Evolutionary conservation across 192 early-diverging fungal genomes (phyloP).

Genomic region (Phlyctochytrium arcticum): DNA sequence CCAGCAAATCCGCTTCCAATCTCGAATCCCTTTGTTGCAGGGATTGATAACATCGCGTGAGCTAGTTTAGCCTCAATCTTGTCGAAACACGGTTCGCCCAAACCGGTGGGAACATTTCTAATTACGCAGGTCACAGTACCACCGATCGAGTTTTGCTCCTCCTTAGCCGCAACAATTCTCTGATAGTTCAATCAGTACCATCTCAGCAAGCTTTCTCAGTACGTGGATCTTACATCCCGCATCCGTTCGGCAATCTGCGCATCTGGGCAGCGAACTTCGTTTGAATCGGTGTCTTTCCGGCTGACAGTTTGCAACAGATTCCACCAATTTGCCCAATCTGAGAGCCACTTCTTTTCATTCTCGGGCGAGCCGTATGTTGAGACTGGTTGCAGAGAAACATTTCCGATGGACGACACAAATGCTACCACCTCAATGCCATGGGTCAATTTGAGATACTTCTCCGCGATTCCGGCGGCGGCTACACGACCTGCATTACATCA

Average conservation of each 20-base stretch:
- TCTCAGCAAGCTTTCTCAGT: background rate
- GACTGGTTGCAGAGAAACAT: conserved; percentile 65
- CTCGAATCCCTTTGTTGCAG: conserved; percentile 98
- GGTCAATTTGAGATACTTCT: conserved; percentile 83
- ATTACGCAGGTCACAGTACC: conserved; percentile 96
- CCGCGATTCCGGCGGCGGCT: conserved; percentile 95
- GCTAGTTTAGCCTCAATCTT: conserved; percentile 95
- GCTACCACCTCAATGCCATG: conserved; percentile 90
- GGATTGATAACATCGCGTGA: conserved; percentile 98
- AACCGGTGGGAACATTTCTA: conserved; percentile 81
- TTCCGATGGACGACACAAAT: conserved; percentile 87
- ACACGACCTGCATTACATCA: conserved; percentile 66
- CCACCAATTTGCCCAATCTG: conserved; percentile 55
- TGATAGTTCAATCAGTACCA: conserved; percentile 14
- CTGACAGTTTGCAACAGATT: conserved; percentile 61
- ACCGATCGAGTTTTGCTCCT: conserved; percentile 87
- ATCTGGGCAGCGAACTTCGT: conserved; percentile 88
- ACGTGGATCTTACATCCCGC: conserved; percentile 57
- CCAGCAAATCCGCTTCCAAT: conserved; percentile 91
- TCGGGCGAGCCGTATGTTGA: conserved; percentile 45
- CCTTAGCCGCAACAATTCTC: conserved; percentile 74
- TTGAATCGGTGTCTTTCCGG: conserved; percentile 72
- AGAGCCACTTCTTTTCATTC: conserved; percentile 56
- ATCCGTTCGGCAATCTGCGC: conserved; percentile 67
- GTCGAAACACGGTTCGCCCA: conserved; percentile 98